phyloP scores from a whole-genome alignment of 306 rosid species.

The Betula pendula region DNA sequence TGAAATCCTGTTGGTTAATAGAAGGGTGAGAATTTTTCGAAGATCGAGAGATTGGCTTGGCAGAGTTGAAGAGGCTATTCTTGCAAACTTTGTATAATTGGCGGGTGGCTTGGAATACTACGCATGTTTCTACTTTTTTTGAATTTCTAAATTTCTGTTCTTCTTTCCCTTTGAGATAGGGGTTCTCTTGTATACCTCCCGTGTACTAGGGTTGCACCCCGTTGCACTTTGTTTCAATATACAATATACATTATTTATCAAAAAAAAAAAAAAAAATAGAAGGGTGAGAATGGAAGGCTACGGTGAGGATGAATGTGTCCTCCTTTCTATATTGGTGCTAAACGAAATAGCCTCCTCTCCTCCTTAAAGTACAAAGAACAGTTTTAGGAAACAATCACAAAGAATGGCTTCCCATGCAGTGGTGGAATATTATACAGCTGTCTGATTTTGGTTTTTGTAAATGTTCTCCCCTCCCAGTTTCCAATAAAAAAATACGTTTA shows the following conservation, averaged over 20 bases:
- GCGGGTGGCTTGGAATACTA: too few relatives aligned
- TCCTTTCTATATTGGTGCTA: neutral
- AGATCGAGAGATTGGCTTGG: too few relatives aligned
- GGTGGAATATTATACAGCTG: neutral
- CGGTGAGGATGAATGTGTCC: neutral
- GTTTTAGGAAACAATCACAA: neutral
- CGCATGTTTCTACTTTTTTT: too few relatives aligned
- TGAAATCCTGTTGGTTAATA: slow-evolving; percentile 2
- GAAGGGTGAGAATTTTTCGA: slow-evolving; percentile 2
- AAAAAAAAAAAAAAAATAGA: too few relatives aligned
- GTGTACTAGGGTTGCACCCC: too few relatives aligned
- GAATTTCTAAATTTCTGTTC: too few relatives aligned
- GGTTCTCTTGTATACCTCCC: too few relatives aligned
- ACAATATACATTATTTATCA: too few relatives aligned
- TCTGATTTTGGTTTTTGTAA: neutral
- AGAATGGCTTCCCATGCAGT: neutral
- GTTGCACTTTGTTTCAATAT: too few relatives aligned
- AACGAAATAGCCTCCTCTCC: neutral
- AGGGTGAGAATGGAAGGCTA: neutral
- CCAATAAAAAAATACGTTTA: neutral
- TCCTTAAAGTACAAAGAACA: neutral
- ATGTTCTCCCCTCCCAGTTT: neutral
- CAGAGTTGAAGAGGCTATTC: too few relatives aligned
- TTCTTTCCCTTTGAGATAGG: too few relatives aligned
- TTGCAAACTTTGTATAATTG: too few relatives aligned